Base-by-base conservation (phyloP, 176 grass and related monocot genomes). In the Thinopyrum elongatum region DNA sequence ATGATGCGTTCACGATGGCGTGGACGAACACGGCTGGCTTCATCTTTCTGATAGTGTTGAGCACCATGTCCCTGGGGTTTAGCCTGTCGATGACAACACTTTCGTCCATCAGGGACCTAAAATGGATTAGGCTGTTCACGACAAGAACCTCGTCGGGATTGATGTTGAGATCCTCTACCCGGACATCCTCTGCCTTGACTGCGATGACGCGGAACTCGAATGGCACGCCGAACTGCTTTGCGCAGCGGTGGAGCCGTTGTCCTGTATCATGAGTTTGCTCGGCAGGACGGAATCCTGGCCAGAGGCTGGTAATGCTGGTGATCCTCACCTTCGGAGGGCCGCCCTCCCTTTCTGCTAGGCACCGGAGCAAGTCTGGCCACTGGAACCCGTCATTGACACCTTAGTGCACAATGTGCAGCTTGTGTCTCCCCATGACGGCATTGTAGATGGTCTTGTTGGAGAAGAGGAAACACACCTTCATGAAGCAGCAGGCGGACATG, bases 361-460 rank as follows among this genome's bases (percentile, higher is more conserved):
- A 66, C 26, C 77, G 76, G 36, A 90, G 31, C 70, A 93, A 67
- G 17, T 89, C 84, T 1, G 85, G 85, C 88, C 91, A 93, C 30
- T 93, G 91, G 70, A 93, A 88, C 38, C 91, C 85, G 2, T 82
- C 78, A 44, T 53, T 10, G 46, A 82, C 41, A 39, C 88, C 91
- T 0, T 87, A 90, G 27, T 93, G 64, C 22, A 93, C 89, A 27
- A 93, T 88, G 41, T 93, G 91, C 28, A 90, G 7, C 31, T 64
- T 93, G 12, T 47, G 57, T 61, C 47, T 73, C 59, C 64, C 77
- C 38, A 44, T 33, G 12, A 78, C 16, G 4, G 86, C 74, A 19
- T 86, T 78, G 30, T 73, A 70, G 42, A 93, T 93, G 46, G 77
- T 90, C 76, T 85, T 85, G 88, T 90, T 84, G 46, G 88, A 65